A percentile compares a stretch with the other conserved stretches of the same genome.
These are phyloP conservation scores for Pichia sp. DNA, from an alignment of 1,139 yeast genomes.

Conservation along the genomic window DNA sequence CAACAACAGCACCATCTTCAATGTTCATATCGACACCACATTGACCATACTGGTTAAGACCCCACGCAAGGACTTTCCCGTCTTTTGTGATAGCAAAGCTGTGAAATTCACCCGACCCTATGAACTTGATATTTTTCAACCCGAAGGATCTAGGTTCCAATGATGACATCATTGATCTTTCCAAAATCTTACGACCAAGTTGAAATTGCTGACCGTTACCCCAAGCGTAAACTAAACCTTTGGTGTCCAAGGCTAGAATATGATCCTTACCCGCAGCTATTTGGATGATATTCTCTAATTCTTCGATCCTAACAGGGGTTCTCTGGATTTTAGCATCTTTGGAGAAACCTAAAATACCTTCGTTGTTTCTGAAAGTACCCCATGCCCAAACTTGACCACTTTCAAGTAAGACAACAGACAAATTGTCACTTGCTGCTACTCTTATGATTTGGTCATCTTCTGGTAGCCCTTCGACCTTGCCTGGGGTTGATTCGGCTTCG, in stretches of 20 bases:
- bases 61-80: conserved; percentile 82
- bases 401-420: conserved; percentile 73
- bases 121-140: conserved; percentile 65
- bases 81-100: conserved; percentile 83
- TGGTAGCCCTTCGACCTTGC: conserved; percentile 65
- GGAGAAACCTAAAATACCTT: conserved; percentile 82
- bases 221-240: conserved; percentile 92
- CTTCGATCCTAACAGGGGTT: conserved; percentile 60
- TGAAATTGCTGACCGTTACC: conserved; percentile 95
- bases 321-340: conserved; percentile 60
- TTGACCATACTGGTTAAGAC: conserved; percentile 93
- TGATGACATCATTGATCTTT: conserved; percentile 66
- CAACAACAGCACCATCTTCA: conserved; percentile 77
- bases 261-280: conserved; percentile 94
- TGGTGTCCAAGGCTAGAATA: conserved; percentile 71
- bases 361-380: conserved; percentile 95
- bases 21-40: conserved; percentile 69
- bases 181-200: conserved; percentile 77
- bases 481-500: conserved; percentile 85
- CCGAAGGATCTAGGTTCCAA: conserved; percentile 78
- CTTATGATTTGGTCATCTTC: conserved; percentile 56
- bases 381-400: conserved; percentile 93
- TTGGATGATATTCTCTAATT: conserved; percentile 70
- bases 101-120: conserved; percentile 94
- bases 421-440: conserved; percentile 88